Percentiles rank a stretch among this genome's conserved stretches.
Conservation (phyloP, 805 yeast genomes). For the Yamadazyma laniorum region DNA sequence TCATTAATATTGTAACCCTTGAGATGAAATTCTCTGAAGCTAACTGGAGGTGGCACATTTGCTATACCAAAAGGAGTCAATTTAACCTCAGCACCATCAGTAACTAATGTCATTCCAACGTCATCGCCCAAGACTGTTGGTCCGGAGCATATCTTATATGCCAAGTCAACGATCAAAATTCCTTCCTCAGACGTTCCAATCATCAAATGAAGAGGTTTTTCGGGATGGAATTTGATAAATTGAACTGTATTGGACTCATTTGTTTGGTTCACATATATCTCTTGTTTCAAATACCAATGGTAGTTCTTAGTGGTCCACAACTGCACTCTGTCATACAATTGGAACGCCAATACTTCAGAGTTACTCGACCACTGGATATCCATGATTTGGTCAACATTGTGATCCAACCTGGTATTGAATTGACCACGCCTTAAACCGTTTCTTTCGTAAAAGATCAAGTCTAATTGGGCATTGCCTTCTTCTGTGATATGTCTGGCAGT, state of each 20-base stretch:
- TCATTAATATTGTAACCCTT: conserved; percentile 50
- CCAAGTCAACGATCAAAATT: conserved; percentile 66
- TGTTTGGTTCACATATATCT: conserved; percentile 38
- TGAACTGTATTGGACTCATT: conserved; percentile 29
- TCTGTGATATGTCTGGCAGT: conserved; percentile 68
- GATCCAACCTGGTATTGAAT: conserved; percentile 64
- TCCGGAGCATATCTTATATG: conserved; percentile 62
- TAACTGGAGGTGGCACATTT: conserved; percentile 93
- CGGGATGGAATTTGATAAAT: conserved; percentile 81
- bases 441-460: conserved; percentile 80
- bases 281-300: conserved; percentile 94
- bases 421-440: conserved; percentile 92
- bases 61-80: conserved; percentile 83
- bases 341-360: conserved; percentile 75
- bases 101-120: conserved; percentile 73
- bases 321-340: conserved; percentile 61
- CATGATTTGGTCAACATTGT: conserved; percentile 43
- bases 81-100: conserved; percentile 70
- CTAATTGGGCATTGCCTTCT: conserved; percentile 42
- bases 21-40: conserved; percentile 63
- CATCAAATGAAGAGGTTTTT: conserved; percentile 74
- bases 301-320: conserved; percentile 91
- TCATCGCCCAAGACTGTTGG: conserved; percentile 68
- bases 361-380: conserved; percentile 76
- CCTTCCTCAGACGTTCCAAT: conserved; percentile 49